Conservation (phyloP, 495 filamentous ascomycete species). For the Penicillium bialowiezense region DNA sequence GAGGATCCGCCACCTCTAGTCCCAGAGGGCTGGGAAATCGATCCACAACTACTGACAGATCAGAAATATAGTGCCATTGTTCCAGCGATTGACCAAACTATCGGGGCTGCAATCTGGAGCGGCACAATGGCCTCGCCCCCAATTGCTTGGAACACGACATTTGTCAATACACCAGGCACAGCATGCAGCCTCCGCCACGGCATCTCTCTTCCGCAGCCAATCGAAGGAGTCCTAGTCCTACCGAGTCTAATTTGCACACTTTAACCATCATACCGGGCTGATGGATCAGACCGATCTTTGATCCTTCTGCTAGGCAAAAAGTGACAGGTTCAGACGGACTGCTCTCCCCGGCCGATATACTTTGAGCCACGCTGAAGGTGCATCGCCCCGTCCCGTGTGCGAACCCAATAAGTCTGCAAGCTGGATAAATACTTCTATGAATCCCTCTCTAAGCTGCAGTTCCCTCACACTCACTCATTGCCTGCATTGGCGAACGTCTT, state of each 20-base stretch:
- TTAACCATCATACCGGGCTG: constrained; percentile 20
- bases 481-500: constrained; percentile 10
- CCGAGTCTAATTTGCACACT: constrained; percentile 8
- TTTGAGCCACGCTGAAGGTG: constrained; percentile 19
- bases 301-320: neutral
- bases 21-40: neutral
- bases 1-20: constrained; percentile 11
- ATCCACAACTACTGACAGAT: constrained; percentile 14
- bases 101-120: constrained; percentile 1
- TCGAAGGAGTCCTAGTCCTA: neutral
- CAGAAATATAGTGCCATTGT: constrained; percentile 21
- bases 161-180: neutral
- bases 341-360: constrained; percentile 16
- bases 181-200: neutral
- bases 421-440: constrained; percentile 16
- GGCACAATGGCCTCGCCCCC: neutral
- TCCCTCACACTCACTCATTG: constrained; percentile 9
- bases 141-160: neutral
- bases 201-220: constrained; percentile 2
- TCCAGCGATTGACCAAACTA: constrained; percentile 17
- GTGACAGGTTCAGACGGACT: constrained; percentile 13
- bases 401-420: constrained; percentile 8
- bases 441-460: neutral
- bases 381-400: constrained; percentile 21
- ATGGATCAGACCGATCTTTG: constrained; percentile 23